Base-by-base conservation (phyloP, 2,329 filamentous ascomycete genomes). In the Verticillium isaacii region DNA sequence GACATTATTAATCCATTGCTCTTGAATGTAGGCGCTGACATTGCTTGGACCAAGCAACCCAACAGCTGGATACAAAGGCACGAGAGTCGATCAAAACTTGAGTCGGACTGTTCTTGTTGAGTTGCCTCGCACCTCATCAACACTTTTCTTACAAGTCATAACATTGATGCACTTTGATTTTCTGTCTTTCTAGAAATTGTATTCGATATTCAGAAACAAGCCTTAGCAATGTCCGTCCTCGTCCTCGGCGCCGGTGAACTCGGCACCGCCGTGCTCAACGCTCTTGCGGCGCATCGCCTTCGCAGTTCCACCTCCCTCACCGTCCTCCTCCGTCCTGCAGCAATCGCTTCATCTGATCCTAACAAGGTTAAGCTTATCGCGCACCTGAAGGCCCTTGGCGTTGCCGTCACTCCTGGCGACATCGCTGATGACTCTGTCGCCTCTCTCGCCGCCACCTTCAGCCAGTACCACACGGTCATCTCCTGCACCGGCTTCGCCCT, bases 191-290 rank as follows among this genome's bases (percentile, higher is more conserved):
- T 29, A 29, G 29, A 29, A 29, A 29, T 6, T 6, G 1, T 29
- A 6, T 29, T 29, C 5, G 29, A 29, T 6, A 29, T 29, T 6
- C 29, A 29, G 5, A 1, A 29, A 29, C 29, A 29, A 29, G 29
- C 29, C 29, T 29, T 29, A 17, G 52, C 34, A 8, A 66, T 64
- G 54, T 70, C 73, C 14, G 68, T 89, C 61, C 84, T 90, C 58
- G 77, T 90, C 58, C 74, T 91, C 62, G 87, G 88, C 59, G 84
- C 85, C n/a, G 88, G 87, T 62, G 87, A 90, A 74, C 82, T 90
- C 15, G 88, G 87, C 57, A 74, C 77, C 5, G 78, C 82, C 17
- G 76, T 90, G 62, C 74, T 89, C 17, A 70, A 78, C 36, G 75
- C 80, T 12, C 78, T 90, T 8, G 69, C 75, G 15, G 57, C 66